Evolutionary conservation across 2,329 filamentous ascomycete genomes (phyloP).

Genomic region (Cadophora sp.): DNA sequence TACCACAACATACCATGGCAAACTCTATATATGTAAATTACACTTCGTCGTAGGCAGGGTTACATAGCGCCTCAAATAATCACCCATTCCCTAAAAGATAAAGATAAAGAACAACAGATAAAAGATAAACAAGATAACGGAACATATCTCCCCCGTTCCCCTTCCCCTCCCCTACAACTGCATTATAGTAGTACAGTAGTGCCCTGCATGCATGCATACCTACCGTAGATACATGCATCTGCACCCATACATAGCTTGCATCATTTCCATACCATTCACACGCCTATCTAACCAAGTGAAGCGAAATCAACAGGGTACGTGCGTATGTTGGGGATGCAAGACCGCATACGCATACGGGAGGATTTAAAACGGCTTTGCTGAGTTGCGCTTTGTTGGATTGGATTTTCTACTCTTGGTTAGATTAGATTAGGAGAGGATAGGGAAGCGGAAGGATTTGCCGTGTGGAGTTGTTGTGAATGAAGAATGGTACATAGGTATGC

Average conservation of each 20-base stretch:
- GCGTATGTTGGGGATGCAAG: constrained; percentile 16
- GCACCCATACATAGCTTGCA: neutral
- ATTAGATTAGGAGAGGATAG: neutral
- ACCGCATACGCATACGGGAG: neutral
- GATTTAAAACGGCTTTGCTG: neutral
- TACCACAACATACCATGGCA: no score
- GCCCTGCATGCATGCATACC: neutral
- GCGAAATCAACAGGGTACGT: neutral
- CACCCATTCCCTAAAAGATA: no score
- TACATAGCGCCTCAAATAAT: no score
- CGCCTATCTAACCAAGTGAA: neutral
- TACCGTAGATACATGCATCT: neutral
- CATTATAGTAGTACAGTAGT: no score
- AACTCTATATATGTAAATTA: no score
- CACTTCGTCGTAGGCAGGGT: no score
- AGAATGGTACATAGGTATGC: neutral
- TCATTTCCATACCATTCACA: neutral
- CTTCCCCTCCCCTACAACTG: no score
- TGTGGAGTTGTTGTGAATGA: neutral
- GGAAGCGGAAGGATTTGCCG: neutral
- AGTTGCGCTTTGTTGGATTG: neutral
- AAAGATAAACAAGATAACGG: neutral
- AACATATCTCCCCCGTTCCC: neutral
- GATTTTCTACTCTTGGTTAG: neutral
- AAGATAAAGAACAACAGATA: no score